Evolutionary conservation across 139 green algal species (phyloP).

Genomic region (Yamagishiella unicocca): DNA sequence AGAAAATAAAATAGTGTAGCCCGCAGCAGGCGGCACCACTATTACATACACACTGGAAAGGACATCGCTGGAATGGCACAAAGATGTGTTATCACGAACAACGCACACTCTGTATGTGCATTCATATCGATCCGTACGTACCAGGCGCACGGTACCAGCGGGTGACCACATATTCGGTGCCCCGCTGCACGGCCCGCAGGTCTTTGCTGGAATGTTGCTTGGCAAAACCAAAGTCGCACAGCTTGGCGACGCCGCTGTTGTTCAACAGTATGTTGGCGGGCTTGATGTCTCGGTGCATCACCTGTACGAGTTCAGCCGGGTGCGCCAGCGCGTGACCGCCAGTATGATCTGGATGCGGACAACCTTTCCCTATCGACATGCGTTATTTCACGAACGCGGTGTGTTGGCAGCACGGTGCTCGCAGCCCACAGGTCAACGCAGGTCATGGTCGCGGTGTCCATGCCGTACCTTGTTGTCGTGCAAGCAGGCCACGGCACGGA

Average conservation of each 20-base stretch:
- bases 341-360: too few relatives aligned
- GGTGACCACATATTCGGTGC: background rate
- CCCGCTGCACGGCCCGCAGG: too few relatives aligned
- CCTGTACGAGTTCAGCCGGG: background rate
- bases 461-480: slow-evolving; percentile 44
- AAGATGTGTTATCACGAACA: background rate
- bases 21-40: background rate
- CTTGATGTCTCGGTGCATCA: slow-evolving; percentile 23
- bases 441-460: too few relatives aligned
- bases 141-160: slow-evolving; percentile 8
- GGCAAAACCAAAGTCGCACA: slow-evolving; percentile 15
- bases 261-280: slow-evolving; percentile 17
- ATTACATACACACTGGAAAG: background rate
- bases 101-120: background rate
- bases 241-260: background rate
- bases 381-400: too few relatives aligned
- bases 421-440: too few relatives aligned
- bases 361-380: too few relatives aligned
- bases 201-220: background rate
- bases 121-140: background rate
- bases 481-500: slow-evolving; percentile 45
- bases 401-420: too few relatives aligned
- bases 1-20: background rate
- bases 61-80: background rate
- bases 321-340: too few relatives aligned